Evolutionary conservation across 192 early-diverging fungal genomes (phyloP).

Genomic region (Podila horticola): DNA sequence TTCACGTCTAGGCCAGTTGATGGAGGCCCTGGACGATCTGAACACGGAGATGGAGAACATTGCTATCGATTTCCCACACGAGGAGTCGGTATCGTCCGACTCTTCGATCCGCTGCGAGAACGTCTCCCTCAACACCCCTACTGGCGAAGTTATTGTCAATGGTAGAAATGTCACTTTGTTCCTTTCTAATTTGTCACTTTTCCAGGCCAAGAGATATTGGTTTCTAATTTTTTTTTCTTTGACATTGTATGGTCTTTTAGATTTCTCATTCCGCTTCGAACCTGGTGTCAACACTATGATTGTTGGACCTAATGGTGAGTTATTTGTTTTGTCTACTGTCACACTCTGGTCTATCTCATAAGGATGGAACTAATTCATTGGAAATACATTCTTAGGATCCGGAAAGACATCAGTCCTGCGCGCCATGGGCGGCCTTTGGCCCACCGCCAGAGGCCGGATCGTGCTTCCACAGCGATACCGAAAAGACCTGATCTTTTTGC

Average conservation of each 20-base stretch:
- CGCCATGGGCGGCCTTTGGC: slow-evolving; percentile 82
- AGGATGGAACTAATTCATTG: no score
- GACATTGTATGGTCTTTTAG: slow-evolving; percentile 24
- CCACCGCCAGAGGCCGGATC: slow-evolving; percentile 61
- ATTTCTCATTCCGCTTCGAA: slow-evolving; percentile 59
- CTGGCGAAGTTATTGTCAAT: slow-evolving; percentile 17
- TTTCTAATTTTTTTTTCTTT: background rate
- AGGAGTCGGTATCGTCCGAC: slow-evolving; percentile 37
- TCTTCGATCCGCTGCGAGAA: slow-evolving; percentile 39
- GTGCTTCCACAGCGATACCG: slow-evolving; percentile 60
- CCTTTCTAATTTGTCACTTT: background rate
- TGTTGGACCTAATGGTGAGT: slow-evolving; percentile 79
- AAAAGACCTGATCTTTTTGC: slow-evolving; percentile 33
- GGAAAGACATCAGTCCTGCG: slow-evolving; percentile 89
- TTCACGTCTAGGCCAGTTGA: slow-evolving; percentile 81
- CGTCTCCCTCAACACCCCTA: slow-evolving; percentile 32
- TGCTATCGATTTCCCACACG: slow-evolving; percentile 58
- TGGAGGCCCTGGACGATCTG: slow-evolving; percentile 74
- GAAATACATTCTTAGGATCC: slow-evolving; percentile 29
- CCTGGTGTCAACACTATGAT: slow-evolving; percentile 71
- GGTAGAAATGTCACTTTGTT: slow-evolving; percentile 14
- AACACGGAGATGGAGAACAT: slow-evolving; percentile 59
- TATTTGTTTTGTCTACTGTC: no score
- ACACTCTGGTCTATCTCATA: no score
- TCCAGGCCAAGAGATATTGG: background rate